Evolutionary conservation across 352 stramenopile species (phyloP), one percentile per base, ranked within the genome.

Genomic region (Phytophthora melonis): DNA sequence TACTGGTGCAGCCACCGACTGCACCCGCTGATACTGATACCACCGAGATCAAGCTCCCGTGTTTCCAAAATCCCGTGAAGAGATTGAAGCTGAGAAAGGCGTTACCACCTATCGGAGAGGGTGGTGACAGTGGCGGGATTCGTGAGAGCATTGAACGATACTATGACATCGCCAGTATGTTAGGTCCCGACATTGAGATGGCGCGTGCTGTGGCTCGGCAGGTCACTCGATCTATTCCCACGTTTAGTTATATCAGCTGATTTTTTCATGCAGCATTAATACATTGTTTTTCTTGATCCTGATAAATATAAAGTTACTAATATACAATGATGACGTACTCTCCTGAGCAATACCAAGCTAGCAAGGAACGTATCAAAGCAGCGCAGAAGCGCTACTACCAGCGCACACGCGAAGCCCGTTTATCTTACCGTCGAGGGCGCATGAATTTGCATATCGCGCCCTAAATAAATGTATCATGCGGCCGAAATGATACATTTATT

Each of bases 181-280:
- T 83, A 61, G 77, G 77, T 76, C 72, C 77, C 25, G 77, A 79
- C 63, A 66, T 80, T 45, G 73, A 79, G 0, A 83, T 83, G 77
- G 77, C 66, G 49, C 72, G 73, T 65, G 68, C 63, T 70, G 58
- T 74, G 67, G 73, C 68, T 53, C 16, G 41, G 2, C 68, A 74
- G 43, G 39, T 77, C 45, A 66, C 62, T 74, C 60, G 52, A 60
- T 65, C 66, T 50, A 74, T 74, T 61, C 66, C 52, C 60, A 47
- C 39, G 11, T 67, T 73, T 30, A 73, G 47, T 66, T 58, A 50
- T 66, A 58, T 50, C 32, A 66, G 45, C 58, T 64, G 23, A 56
- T 56, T 64, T 23, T 64, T 57, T 25, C 23, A 25, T 25, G 91
- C 64, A 93, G 53, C 25, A 16, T 25, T 25, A 25, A 25, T 25